Base-by-base conservation (phyloP, 352 stramenopile genomes). In the Aphanomyces cochlioides region DNA sequence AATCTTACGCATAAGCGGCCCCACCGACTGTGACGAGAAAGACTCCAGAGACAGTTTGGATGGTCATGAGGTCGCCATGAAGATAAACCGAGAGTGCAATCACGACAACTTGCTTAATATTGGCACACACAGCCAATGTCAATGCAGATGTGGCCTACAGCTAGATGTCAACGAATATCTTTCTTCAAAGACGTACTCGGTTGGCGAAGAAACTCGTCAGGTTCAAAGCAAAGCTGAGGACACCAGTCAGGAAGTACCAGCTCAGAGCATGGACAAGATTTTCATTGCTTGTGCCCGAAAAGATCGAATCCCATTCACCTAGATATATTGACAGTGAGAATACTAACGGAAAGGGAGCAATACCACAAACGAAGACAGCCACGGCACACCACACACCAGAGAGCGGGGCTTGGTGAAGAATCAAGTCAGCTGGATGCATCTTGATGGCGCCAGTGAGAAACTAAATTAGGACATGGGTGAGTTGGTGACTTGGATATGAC, bases 121-220 rank as follows among this genome's bases (percentile, higher is more conserved):
- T 98, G 65, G 86, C 90, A 63, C 92, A 93, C 47, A 98, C 96
- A 64, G 84, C 96, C 15, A 98, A 76, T 67, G 93, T 98, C 65
- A 98, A 80, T n/a, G 94, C 87, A 28, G 89, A 97, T 39, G 94
- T 98, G 40, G 97, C 81, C 43, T 50, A 50, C 10, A 50, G 17
- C 10, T 12, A n/a, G 17, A 50, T 12, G 43, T n/a, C 43, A 50
- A 28, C 28, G 28, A 28, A 2, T 2, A 28, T 28, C 28, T 28
- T 28, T 28, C 43, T 50, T 50, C 43, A 50, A n/a, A 12, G 43
- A 50, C 43, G 43, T 50, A 50, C 43, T 67, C 97, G 97, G 79
- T 98, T 98, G 47, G 94, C 90, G 74, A 96, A 92, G 69, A 98
- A 95, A 69, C 89, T 97, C 58, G 82, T 96, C 69, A 98, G 84